Base-by-base conservation (phyloP, 2,329 filamentous ascomycete species). In the Taxawa tesnikishii region DNA sequence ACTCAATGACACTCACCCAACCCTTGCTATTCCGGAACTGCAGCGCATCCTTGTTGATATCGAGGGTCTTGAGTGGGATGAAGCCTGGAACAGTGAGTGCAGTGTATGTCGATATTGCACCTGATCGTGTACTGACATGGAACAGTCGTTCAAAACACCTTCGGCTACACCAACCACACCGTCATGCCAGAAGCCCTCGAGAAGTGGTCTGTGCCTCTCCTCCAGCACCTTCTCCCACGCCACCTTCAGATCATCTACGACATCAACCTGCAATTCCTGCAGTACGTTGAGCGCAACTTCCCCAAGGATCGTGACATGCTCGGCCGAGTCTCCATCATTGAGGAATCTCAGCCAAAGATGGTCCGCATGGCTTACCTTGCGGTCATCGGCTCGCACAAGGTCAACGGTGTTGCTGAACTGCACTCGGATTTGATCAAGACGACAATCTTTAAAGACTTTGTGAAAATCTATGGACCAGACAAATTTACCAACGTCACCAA, bases 401-500 rank as follows among this genome's bases (percentile, higher is more conserved):
- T 98, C 65, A 98, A 98, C 46, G 90, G 90, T 55, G 90, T 98
- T 21, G 90, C 90, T 19, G 90, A 98, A 62, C 65, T 98, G 43
- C 90, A 98, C 62, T 98, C 90, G 1, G 90, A 98, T 53, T 68
- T 98, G 37, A 94, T 98, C 67, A 90, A 90, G 67, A 92, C 87
- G 0, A 98, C 90, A n/a, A 93, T 98, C 46, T 96, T 98, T 75
- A 94, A 90, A 59, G 90, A 98, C 57, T 98, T 98, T 58, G 88
- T 98, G 38, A 72, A 75, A 46, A 83, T 98, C 43, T 98, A 90
- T 48, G 90, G 90, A 3, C 79, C 80, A 0, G 90, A 98, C 68
- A 94, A 94, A 59, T 98, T 98, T 60, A 93, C 83, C 36, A 98
- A 98, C 48, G 88, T 98, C 42, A 98, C 90, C 43, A 98, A 98